Evolutionary conservation across 306 rosid species (phyloP).

Genomic region (Carpinus viminea): DNA sequence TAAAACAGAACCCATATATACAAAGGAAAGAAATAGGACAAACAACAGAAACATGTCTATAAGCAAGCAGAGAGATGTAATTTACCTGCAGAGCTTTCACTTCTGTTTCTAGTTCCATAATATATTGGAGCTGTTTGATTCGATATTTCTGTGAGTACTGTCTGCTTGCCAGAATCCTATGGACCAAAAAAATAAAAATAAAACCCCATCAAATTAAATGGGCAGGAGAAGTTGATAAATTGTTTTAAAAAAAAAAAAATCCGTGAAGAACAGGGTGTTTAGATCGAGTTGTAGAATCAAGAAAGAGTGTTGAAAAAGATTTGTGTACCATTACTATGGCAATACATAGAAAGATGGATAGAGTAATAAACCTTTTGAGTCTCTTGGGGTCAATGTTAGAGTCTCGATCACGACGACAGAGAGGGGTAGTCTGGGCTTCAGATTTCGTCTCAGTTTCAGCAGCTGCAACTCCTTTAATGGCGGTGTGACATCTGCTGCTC

Average conservation of each 20-base stretch:
- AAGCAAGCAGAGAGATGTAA: too few species aligned
- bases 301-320: not conserved
- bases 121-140: slow-evolving; percentile 16
- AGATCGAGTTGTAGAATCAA: not conserved
- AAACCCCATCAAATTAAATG: too few species aligned
- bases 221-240: too few species aligned
- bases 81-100: slow-evolving; percentile 31
- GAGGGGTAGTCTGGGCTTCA: not conserved
- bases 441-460: not conserved
- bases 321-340: not conserved
- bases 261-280: too few species aligned
- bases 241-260: too few species aligned
- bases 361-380: slow-evolving; percentile 6
- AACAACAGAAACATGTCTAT: not conserved
- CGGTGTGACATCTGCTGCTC: not conserved
- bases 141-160: slow-evolving; percentile 35
- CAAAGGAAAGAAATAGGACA: not conserved
- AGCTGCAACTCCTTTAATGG: not conserved
- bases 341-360: not conserved
- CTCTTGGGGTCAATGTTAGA: not conserved
- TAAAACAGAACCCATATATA: too few species aligned
- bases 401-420: not conserved
- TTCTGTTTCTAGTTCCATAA: slow-evolving; percentile 28
- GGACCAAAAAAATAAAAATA: not conserved
- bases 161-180: slow-evolving; percentile 18